These are phyloP conservation scores for Podaxis pistillaris DNA, from an alignment of 768 basidiomycete genomes.

Conservation along the genomic window DNA sequence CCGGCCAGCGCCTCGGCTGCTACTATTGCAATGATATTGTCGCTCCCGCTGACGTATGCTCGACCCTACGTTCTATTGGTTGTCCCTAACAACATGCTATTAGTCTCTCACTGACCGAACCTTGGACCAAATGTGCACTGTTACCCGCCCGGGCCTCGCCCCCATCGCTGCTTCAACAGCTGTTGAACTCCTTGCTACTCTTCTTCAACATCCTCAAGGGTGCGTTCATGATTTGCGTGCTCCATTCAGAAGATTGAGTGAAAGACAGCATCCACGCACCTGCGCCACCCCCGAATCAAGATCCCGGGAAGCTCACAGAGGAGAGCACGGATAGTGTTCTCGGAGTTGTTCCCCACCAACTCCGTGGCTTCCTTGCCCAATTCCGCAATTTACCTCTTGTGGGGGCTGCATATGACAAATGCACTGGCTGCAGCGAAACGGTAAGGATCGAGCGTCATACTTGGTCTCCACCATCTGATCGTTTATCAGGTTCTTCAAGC, in stretches of 20 bases:
- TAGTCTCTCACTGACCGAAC: slow-evolving; percentile 79
- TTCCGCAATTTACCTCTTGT: slow-evolving; percentile 84
- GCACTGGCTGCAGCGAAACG: slow-evolving; percentile 86
- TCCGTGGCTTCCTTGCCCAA: slow-evolving; percentile 86
- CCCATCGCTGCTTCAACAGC: slow-evolving; percentile 90
- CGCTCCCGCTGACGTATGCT: slow-evolving; percentile 83
- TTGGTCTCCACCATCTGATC: slow-evolving; percentile 1
- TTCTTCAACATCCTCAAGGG: slow-evolving; percentile 90
- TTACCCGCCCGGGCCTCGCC: slow-evolving; percentile 92
- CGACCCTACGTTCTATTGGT: slow-evolving; percentile 4
- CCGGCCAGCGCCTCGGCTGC: slow-evolving; percentile 65
- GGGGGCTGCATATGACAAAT: slow-evolving; percentile 82
- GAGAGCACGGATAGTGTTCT: slow-evolving; percentile 52
- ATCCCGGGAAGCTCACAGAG: slow-evolving; percentile 26
- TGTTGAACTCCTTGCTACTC: slow-evolving; percentile 86
- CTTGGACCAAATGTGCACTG: slow-evolving; percentile 99
- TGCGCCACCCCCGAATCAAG: slow-evolving; percentile 54
- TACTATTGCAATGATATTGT: slow-evolving; percentile 99
- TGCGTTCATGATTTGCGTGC: slow-evolving; percentile 29
- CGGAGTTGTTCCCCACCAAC: slow-evolving; percentile 90
- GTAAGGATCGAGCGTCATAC: slow-evolving; percentile 38
- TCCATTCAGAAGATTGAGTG: neutral
- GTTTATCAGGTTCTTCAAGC: slow-evolving; percentile 66
- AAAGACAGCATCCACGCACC: slow-evolving; percentile 50
- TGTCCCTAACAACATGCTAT: neutral